These are phyloP conservation scores for Ophiobolus disseminans DNA, from an alignment of 2,329 filamentous ascomycete species.

Conservation along the genomic window DNA sequence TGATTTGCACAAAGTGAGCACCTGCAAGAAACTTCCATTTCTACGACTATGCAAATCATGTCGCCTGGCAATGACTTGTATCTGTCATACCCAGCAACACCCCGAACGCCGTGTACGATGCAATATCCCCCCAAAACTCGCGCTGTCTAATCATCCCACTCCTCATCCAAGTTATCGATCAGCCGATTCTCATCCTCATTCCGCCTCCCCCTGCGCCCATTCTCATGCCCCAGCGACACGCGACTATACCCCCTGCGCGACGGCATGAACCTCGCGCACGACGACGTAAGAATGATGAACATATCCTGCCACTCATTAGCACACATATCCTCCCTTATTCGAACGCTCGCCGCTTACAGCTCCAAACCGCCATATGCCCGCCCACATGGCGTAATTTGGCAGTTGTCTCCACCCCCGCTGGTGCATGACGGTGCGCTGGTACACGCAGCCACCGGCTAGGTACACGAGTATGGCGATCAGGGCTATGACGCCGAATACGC, in stretches of 20 bases:
- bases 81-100: slow-evolving; percentile 9
- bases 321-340: background rate
- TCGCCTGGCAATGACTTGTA: no score
- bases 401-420: slow-evolving; percentile 94
- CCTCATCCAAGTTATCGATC: slow-evolving; percentile 95
- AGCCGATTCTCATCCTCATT: slow-evolving; percentile 88
- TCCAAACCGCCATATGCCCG: slow-evolving; percentile 82
- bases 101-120: background rate
- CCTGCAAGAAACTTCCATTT: no score
- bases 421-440: slow-evolving; percentile 92
- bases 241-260: slow-evolving; percentile 71
- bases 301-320: slow-evolving; percentile 54
- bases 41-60: no score
- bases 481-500: slow-evolving; percentile 87
- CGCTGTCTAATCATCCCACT: slow-evolving; percentile 78
- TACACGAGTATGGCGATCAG: slow-evolving; percentile 83
- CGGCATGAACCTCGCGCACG: slow-evolving; percentile 71
- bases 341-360: slow-evolving; percentile 63
- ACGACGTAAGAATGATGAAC: slow-evolving; percentile 72
- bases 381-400: slow-evolving; percentile 94
- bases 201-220: slow-evolving; percentile 51
- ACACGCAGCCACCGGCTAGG: slow-evolving; percentile 89
- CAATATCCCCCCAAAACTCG: background rate
- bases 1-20: no score
- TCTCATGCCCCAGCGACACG: slow-evolving; percentile 60